Percentiles rank a stretch among this genome's conserved stretches.
phyloP scores from a whole-genome alignment of 805 yeast species.

The Alloascoidea africana region DNA sequence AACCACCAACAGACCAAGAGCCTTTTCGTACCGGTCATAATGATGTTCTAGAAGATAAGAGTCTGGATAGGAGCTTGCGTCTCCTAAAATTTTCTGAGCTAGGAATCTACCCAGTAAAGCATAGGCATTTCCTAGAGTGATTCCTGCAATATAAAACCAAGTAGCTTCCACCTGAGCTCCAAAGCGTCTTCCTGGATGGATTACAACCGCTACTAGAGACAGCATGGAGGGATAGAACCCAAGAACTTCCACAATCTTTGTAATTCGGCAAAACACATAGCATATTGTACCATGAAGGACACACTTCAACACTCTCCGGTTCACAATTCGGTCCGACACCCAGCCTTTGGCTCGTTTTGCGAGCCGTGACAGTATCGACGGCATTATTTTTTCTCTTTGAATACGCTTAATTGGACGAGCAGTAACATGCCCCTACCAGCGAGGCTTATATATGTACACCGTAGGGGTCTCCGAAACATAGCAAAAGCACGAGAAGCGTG shows the following conservation, averaged over 20 bases:
- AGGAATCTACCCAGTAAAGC: conserved; percentile 25
- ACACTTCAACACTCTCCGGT: neutral
- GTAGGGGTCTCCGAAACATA: too few species aligned
- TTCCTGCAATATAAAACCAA: conserved; percentile 24
- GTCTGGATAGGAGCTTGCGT: conserved; percentile 5
- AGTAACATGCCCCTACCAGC: too few species aligned
- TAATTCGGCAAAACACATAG: conserved; percentile 24
- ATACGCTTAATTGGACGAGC: too few species aligned
- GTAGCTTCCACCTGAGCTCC: conserved; percentile 31
- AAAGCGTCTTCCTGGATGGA: conserved; percentile 33
- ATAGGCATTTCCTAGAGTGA: conserved; percentile 26
- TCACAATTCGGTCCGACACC: neutral
- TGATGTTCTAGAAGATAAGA: conserved; percentile 3
- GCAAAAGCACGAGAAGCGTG: too few species aligned
- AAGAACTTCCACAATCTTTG: conserved; percentile 18
- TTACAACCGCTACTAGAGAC: conserved; percentile 29
- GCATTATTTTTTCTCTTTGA: too few species aligned
- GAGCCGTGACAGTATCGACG: too few species aligned
- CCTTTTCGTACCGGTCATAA: conserved; percentile 17
- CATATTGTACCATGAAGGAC: conserved; percentile 14
- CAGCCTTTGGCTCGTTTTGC: too few species aligned
- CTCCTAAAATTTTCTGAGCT: conserved; percentile 23
- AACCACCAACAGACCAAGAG: conserved; percentile 27
- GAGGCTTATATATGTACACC: too few species aligned
- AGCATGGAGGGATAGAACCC: conserved; percentile 29